A percentile compares a stretch with the other conserved stretches of the same genome.
Conservation (phyloP, 345 rosid genomes). For the Barbarea vulgaris region DNA sequence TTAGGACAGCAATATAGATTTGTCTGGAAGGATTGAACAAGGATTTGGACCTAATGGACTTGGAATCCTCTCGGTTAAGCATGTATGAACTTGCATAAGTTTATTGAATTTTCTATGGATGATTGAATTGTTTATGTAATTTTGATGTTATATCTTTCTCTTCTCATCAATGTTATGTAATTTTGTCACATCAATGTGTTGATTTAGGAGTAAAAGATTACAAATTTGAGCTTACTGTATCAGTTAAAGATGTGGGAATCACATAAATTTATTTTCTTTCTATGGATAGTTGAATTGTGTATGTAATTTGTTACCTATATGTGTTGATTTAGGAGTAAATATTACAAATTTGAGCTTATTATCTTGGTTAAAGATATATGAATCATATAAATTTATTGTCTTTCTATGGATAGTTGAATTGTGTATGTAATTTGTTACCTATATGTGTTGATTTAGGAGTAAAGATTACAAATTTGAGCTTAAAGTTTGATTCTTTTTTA, state of each 20-base stretch:
- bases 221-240: constrained; percentile 12
- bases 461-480: constrained; percentile 10
- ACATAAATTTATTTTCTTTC: neutral
- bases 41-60: constrained; percentile 89
- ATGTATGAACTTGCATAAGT: constrained; percentile 40
- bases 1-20: constrained; percentile 60
- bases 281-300: neutral
- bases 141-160: neutral
- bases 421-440: neutral
- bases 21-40: constrained; percentile 72
- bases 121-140: neutral
- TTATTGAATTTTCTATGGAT: neutral
- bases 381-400: neutral
- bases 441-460: neutral
- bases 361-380: neutral
- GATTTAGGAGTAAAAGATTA: neutral
- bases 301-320: neutral
- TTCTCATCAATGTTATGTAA: neutral
- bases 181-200: neutral
- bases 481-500: constrained; percentile 36
- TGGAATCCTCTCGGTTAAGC: constrained; percentile 74
- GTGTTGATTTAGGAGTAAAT: neutral
- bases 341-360: constrained; percentile 14
- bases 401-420: neutral
- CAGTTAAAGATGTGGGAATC: neutral